Conservation (phyloP, 1,139 yeast genomes). For the Sugiyamaella pinicola region DNA sequence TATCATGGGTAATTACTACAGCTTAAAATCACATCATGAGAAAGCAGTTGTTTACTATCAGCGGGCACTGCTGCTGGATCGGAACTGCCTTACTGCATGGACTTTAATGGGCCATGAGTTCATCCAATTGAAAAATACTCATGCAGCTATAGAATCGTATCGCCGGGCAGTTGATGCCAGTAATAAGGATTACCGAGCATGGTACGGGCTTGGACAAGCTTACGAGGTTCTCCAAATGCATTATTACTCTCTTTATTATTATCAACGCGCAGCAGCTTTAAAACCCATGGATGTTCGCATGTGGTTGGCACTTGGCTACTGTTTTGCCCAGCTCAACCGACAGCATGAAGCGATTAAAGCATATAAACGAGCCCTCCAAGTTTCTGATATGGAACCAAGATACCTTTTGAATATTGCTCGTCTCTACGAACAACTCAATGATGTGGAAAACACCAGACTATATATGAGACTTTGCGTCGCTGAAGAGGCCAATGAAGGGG, state of each 20-base stretch:
- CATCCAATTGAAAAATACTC: conserved; percentile 92
- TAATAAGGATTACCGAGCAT: conserved; percentile 88
- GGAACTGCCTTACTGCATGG: conserved; percentile 90
- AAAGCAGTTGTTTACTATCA: conserved; percentile 92
- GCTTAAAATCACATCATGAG: conserved; percentile 90
- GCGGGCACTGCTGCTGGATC: conserved; percentile 80
- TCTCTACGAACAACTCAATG: conserved; percentile 61
- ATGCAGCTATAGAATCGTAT: conserved; percentile 96
- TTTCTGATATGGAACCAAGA: conserved; percentile 52
- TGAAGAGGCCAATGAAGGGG: conserved; percentile 60
- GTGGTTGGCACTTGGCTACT: conserved; percentile 96
- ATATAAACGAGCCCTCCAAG: conserved; percentile 52
- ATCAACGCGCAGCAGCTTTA: conserved; percentile 85
- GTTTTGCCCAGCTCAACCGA: conserved; percentile 80
- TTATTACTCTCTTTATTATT: conserved; percentile 86
- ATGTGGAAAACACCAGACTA: conserved; percentile 55
- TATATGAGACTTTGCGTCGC: conserved; percentile 76
- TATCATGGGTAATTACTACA: conserved; percentile 89
- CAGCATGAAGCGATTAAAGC: conserved; percentile 63
- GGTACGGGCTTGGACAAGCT: conserved; percentile 99
- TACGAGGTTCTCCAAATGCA: conserved; percentile 97
- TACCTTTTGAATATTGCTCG: conserved; percentile 70
- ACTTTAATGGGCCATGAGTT: conserved; percentile 99
- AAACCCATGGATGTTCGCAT: conserved; percentile 89
- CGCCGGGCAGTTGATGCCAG: conserved; percentile 91